Percentiles rank a stretch among this genome's conserved stretches.
Conservation (phyloP, 306 rosid species). For the Prunus campanulata region DNA sequence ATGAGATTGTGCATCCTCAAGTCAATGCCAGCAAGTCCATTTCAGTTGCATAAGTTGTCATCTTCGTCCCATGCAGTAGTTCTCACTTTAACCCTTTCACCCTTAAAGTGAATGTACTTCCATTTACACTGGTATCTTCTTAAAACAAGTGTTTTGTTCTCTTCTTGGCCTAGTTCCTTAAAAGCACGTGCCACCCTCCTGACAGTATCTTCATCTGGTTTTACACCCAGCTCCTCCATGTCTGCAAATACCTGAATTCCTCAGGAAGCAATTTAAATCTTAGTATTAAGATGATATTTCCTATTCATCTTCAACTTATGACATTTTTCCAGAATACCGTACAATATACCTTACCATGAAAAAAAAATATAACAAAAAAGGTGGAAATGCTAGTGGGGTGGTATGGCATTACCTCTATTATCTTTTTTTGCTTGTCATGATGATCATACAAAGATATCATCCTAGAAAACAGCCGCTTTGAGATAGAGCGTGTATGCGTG, state of each 20-base stretch:
- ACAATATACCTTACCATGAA: background rate
- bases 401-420: constrained; percentile 53
- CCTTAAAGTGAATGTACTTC: constrained; percentile 82
- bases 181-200: constrained; percentile 65
- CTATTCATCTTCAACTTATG: constrained; percentile 5
- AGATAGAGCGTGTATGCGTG: constrained; percentile 66
- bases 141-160: constrained; percentile 50
- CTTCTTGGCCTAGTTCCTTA: constrained; percentile 58
- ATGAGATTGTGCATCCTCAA: background rate
- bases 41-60: constrained; percentile 28
- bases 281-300: background rate
- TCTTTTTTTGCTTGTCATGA: constrained; percentile 57
- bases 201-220: constrained; percentile 86
- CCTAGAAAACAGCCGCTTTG: constrained; percentile 76
- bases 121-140: constrained; percentile 67
- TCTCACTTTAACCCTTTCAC: constrained; percentile 76
- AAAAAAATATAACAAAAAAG: background rate
- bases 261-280: constrained; percentile 4
- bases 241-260: constrained; percentile 77
- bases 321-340: background rate
- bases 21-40: constrained; percentile 6
- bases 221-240: constrained; percentile 81
- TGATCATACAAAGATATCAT: constrained; percentile 84
- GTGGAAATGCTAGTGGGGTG: constrained; percentile 8
- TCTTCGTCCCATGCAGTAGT: constrained; percentile 41